Conservation (phyloP, 2,329 filamentous ascomycete genomes). For the Niveomyces coronatus region DNA sequence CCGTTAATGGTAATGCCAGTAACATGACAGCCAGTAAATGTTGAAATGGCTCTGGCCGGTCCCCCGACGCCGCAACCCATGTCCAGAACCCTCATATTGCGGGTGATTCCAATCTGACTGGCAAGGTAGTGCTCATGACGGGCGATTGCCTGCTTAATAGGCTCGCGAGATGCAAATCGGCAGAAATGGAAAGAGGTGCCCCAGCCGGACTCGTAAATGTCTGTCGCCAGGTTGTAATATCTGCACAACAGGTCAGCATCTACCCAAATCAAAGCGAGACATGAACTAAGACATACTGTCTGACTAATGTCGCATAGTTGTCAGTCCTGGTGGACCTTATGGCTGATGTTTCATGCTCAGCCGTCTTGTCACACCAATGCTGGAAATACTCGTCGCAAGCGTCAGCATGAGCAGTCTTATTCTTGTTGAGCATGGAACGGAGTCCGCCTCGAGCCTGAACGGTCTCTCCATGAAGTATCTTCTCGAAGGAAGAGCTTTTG, state of each 20-base stretch:
- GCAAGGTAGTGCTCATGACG: constrained; percentile 94
- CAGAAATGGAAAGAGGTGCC: constrained; percentile 91
- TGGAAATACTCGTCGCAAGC: constrained; percentile 83
- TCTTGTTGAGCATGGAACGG: constrained; percentile 71
- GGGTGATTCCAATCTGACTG: constrained; percentile 68
- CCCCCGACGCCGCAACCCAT: constrained; percentile 92
- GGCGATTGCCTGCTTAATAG: constrained; percentile 79
- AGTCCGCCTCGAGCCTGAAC: constrained; percentile 58
- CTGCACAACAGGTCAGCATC: constrained; percentile 27
- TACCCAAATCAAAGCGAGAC: background rate
- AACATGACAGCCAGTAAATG: constrained; percentile 78
- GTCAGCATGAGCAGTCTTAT: constrained; percentile 58
- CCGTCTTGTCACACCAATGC: constrained; percentile 76
- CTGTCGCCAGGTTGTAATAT: constrained; percentile 88
- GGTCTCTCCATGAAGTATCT: constrained; percentile 63
- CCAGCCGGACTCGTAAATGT: constrained; percentile 93
- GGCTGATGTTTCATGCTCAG: constrained; percentile 64
- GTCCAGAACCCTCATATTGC: constrained; percentile 80
- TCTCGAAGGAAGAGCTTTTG: constrained; percentile 78
- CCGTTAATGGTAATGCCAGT: constrained; percentile 94
- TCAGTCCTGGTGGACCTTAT: constrained; percentile 55
- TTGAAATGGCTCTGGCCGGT: constrained; percentile 86
- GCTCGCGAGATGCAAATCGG: constrained; percentile 74
- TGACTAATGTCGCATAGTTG: constrained; percentile 80
- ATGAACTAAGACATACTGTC: constrained; percentile 53